These are phyloP conservation scores for Eucalyptus pumila DNA, from an alignment of 345 rosid genomes.

Conservation along the genomic window DNA sequence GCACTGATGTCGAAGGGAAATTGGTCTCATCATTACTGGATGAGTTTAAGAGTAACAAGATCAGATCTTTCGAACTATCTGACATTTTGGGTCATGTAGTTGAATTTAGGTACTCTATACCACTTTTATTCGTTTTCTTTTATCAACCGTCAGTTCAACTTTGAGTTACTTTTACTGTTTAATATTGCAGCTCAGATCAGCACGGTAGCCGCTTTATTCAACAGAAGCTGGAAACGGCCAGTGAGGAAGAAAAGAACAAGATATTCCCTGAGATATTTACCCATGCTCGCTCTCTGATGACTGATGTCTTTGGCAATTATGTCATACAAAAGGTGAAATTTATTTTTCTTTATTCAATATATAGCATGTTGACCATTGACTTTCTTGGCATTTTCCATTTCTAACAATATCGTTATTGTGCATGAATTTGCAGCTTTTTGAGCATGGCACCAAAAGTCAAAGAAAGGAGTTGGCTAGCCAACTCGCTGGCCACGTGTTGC, in stretches of 20 bases:
- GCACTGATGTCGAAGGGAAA: slow-evolving; percentile 38
- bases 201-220: slow-evolving; percentile 97
- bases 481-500: slow-evolving; percentile 73
- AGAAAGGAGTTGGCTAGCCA: slow-evolving; percentile 73
- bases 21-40: slow-evolving; percentile 48
- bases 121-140: background rate
- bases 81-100: slow-evolving; percentile 69
- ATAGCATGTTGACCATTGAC: background rate
- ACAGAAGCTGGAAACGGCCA: slow-evolving; percentile 85
- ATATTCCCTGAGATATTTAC: slow-evolving; percentile 80
- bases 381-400: background rate
- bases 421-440: slow-evolving; percentile 62
- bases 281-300: slow-evolving; percentile 78
- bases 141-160: background rate
- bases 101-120: slow-evolving; percentile 64
- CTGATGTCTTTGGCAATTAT: slow-evolving; percentile 98
- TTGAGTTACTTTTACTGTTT: background rate
- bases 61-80: slow-evolving; percentile 59
- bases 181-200: slow-evolving; percentile 75
- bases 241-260: slow-evolving; percentile 59
- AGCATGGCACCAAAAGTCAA: slow-evolving; percentile 75
- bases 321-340: slow-evolving; percentile 76
- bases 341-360: background rate
- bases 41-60: slow-evolving; percentile 79
- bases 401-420: background rate